Base-by-base conservation (phyloP, 1,284 basidiomycete species). In the Gymnopus androsaceus region DNA sequence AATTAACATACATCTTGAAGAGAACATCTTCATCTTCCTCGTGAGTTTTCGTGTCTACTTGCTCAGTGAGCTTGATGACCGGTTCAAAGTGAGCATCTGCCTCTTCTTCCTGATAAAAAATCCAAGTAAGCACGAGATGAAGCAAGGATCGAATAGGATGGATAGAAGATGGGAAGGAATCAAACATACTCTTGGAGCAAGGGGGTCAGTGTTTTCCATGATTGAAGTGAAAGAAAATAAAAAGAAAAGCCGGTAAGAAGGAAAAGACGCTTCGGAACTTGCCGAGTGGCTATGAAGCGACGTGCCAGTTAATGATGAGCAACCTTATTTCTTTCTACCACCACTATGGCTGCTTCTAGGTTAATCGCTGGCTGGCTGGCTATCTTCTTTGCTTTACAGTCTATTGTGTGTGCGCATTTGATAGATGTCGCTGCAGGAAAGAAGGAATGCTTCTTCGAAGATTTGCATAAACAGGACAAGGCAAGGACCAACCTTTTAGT, bases 361-460 rank as follows among this genome's bases (percentile, higher is more conserved):
- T 57, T 69, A 51, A 61, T 66, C 51, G 60, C 65, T 42, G 71
- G 65, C 63, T 79, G 66, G 68, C 62, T 82, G 51, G 67, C 74
- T 14, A 54, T 83, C 8, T 64, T 85, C 46, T 61, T 73, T 44
- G 52, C 82, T 19, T 59, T 79, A 48, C 76, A 80, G 4, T 60
- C 69, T 38, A 61, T 84, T 30, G 74, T 76, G 14, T 77, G 73
- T 41, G 81, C 84, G 1, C 87, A 92, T 70, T 80, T 88, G 70
- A 84, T 91, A 63, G 84, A 86, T 65, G 76, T 92, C 14, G 72
- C 80, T 17, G 89, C 95, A 21, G 87, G 88, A 34, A 84, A 84
- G 67, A 95, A 94, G 71, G 94, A 98, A 67, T 99, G 96, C 75
- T 99, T 96, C 81, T 98, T 97, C 69, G 97, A 99, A 76, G 94